These are phyloP conservation scores for Aspergillus coremiiformis DNA, from an alignment of 495 filamentous ascomycete genomes.

Conservation along the genomic window DNA sequence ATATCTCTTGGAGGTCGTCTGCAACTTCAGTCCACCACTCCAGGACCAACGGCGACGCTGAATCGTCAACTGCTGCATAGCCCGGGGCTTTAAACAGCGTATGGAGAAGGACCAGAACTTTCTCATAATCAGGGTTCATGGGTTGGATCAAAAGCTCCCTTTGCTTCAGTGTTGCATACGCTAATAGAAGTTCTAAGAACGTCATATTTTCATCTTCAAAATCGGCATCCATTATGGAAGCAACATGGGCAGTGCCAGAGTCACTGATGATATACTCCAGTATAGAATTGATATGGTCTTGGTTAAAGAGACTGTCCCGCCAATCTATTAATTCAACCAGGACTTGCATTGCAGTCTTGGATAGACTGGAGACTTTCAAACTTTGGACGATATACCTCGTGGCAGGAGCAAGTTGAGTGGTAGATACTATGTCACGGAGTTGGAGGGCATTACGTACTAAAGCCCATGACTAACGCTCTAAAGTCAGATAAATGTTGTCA, in stretches of 20 bases:
- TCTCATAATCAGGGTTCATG: conserved; percentile 26
- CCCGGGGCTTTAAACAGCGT: conserved; percentile 64
- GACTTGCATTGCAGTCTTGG: conserved; percentile 24
- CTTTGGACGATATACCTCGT: conserved; percentile 18
- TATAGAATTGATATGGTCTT: conserved; percentile 15
- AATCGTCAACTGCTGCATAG: conserved; percentile 68
- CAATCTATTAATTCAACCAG: conserved; percentile 27
- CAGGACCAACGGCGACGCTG: conserved; percentile 64
- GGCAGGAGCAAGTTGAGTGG: conserved; percentile 12
- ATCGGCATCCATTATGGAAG: conserved; percentile 49
- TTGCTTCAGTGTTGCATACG: conserved; percentile 44
- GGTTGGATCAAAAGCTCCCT: conserved; percentile 26
- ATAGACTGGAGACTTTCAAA: conserved; percentile 22
- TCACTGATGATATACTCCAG: conserved; percentile 31
- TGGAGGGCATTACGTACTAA: conserved; percentile 20
- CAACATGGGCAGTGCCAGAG: conserved; percentile 29
- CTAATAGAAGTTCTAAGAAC: conserved; percentile 62
- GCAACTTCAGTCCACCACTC: conserved; percentile 72
- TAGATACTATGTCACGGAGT: conserved; percentile 12
- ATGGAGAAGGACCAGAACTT: conserved; percentile 44
- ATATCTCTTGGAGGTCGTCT: conserved; percentile 29
- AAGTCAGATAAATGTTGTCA: background rate
- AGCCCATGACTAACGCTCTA: conserved; percentile 20
- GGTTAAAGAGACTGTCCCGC: conserved; percentile 18
- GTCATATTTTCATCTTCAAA: conserved; percentile 57